A percentile compares a stretch with the other conserved stretches of the same genome.
phyloP scores from a whole-genome alignment of 2,329 filamentous ascomycete species.

The Cryphonectria parasitica region DNA sequence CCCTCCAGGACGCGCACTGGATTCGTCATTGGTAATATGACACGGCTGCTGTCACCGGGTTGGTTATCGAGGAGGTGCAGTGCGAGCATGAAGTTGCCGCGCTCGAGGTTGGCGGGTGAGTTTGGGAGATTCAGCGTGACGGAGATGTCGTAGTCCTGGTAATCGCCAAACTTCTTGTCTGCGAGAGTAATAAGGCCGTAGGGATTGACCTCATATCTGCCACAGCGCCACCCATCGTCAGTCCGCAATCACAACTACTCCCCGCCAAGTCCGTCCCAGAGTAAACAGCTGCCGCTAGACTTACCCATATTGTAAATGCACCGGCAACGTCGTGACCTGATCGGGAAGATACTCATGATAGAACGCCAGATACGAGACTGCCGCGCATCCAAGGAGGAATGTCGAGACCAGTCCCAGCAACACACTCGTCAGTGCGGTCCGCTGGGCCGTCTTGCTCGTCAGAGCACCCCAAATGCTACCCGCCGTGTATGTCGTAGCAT shows the following conservation, averaged over 20 bases:
- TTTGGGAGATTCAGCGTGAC: conserved; percentile 77
- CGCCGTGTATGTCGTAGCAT: conserved; percentile 34
- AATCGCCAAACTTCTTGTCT: conserved; percentile 61
- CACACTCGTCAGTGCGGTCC: conserved; percentile 51
- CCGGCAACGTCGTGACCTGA: conserved; percentile 54
- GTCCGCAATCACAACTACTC: not conserved
- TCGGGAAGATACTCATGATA: conserved; percentile 62
- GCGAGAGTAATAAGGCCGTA: conserved; percentile 55
- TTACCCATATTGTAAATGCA: conserved; percentile 64
- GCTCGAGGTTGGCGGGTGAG: conserved; percentile 72
- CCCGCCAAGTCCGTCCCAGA: no score
- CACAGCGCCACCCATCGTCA: conserved; percentile 4
- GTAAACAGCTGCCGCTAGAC: conserved; percentile 30
- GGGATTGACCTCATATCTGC: conserved; percentile 54
- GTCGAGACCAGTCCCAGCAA: conserved; percentile 49
- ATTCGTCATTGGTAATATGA: conserved; percentile 14
- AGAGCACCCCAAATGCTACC: conserved; percentile 41
- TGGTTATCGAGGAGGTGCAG: conserved; percentile 66
- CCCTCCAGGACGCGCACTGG: conserved; percentile 42
- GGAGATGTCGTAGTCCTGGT: conserved; percentile 84
- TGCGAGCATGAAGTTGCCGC: conserved; percentile 95
- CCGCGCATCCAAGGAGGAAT: conserved; percentile 52
- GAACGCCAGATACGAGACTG: conserved; percentile 55
- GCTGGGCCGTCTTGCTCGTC: conserved; percentile 57
- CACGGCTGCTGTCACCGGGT: conserved; percentile 6